Percentiles rank a stretch among this genome's conserved stretches.
These are phyloP conservation scores for Coccinonectria pachysandricola DNA, from an alignment of 2,329 filamentous ascomycete genomes.

Conservation along the genomic window DNA sequence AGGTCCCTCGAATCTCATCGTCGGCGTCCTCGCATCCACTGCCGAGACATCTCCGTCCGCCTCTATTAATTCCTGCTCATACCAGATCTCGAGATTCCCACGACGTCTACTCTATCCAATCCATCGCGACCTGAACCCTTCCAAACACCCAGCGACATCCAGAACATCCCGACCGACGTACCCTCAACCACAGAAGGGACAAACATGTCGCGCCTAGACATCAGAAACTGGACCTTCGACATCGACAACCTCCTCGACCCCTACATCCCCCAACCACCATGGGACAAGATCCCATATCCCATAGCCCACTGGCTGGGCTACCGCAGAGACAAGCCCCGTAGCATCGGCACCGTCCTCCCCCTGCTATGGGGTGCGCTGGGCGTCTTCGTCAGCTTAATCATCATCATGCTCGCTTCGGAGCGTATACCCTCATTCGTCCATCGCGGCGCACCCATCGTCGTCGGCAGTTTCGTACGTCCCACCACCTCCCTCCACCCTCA, in stretches of 20 bases:
- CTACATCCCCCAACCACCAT: slow-evolving; percentile 54
- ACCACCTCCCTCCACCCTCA: background rate
- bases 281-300: slow-evolving; percentile 52
- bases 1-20: too few relatives aligned
- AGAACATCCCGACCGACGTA: too few relatives aligned
- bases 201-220: slow-evolving; percentile 10
- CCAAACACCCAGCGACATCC: too few relatives aligned
- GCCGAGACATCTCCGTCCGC: too few relatives aligned
- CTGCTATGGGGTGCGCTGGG: slow-evolving; percentile 56
- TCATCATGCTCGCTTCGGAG: slow-evolving; percentile 47
- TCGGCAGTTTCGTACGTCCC: slow-evolving; percentile 57
- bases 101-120: too few relatives aligned
- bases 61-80: too few relatives aligned
- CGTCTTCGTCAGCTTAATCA: slow-evolving; percentile 48
- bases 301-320: slow-evolving; percentile 61
- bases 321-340: slow-evolving; percentile 29
- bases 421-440: slow-evolving; percentile 43
- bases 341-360: slow-evolving; percentile 47
- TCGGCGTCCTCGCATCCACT: too few relatives aligned
- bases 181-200: too few relatives aligned
- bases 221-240: slow-evolving; percentile 48
- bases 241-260: slow-evolving; percentile 69
- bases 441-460: slow-evolving; percentile 47
- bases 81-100: too few relatives aligned
- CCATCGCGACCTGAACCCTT: too few relatives aligned